These are phyloP conservation scores for Xylariaceae sp. DNA, from an alignment of 2,329 filamentous ascomycete genomes.

Conservation along the genomic window DNA sequence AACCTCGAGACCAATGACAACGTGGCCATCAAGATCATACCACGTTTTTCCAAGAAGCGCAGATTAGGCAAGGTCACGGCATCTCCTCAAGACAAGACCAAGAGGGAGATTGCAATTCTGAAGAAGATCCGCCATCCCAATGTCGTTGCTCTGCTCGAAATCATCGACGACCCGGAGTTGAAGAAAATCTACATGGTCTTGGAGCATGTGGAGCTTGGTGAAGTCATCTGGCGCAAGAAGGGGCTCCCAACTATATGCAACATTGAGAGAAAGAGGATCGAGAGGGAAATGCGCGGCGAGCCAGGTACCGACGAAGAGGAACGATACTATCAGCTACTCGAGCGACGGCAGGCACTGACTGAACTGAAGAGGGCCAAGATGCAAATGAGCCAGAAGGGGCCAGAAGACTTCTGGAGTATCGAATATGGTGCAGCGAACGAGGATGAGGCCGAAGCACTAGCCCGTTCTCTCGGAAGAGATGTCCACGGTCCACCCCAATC, in stretches of 20 bases:
- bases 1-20: conserved; percentile 68
- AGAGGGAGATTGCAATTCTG: conserved; percentile 93
- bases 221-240: conserved; percentile 90
- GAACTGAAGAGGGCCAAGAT: conserved; percentile 50
- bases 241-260: conserved; percentile 75
- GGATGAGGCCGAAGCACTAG: conserved; percentile 33
- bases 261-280: conserved; percentile 73
- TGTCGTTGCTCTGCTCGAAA: conserved; percentile 88
- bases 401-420: conserved; percentile 71
- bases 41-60: conserved; percentile 86
- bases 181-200: conserved; percentile 99
- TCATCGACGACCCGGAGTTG: conserved; percentile 92
- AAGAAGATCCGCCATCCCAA: conserved; percentile 99
- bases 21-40: conserved; percentile 98
- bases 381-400: conserved; percentile 40
- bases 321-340: conserved; percentile 50
- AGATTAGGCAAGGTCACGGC: conserved; percentile 77
- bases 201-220: conserved; percentile 88
- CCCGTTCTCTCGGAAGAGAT: conserved; percentile 15
- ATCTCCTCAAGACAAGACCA: conserved; percentile 70
- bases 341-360: conserved; percentile 51
- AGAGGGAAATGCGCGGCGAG: conserved; percentile 60
- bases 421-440: conserved; percentile 64
- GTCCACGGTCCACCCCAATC: conserved; percentile 12
- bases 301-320: conserved; percentile 53